A percentile compares a stretch with the other conserved stretches of the same genome.
Evolutionary conservation across 2,329 filamentous ascomycete genomes (phyloP).

Genomic region (Beauveria scarabaeidicola): DNA sequence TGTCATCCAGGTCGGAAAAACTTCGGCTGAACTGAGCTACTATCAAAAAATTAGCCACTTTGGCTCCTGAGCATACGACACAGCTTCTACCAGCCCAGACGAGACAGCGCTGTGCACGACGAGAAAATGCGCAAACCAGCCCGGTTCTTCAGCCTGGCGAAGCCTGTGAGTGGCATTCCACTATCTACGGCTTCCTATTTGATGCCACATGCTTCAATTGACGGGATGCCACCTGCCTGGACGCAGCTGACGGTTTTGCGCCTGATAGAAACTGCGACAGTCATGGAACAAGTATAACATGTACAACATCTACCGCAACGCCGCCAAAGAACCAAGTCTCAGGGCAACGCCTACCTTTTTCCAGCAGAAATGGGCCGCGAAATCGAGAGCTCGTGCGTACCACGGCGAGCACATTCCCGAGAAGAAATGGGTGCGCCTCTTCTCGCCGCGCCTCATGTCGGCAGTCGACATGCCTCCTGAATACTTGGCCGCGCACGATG

Average conservation of each 20-base stretch:
- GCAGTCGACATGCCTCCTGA: slow-evolving; percentile 77
- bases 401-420: slow-evolving; percentile 94
- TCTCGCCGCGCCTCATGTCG: slow-evolving; percentile 68
- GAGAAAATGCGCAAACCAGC: slow-evolving; percentile 44
- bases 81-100: not conserved
- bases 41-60: slow-evolving; percentile 20
- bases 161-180: slow-evolving; percentile 43
- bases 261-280: slow-evolving; percentile 75
- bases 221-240: not conserved
- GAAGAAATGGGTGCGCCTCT: slow-evolving; percentile 90
- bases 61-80: slow-evolving; percentile 11
- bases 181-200: not conserved
- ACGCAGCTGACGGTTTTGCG: not conserved
- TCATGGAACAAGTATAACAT: slow-evolving; percentile 98
- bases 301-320: slow-evolving; percentile 62
- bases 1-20: slow-evolving; percentile 18
- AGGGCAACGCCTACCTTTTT: slow-evolving; percentile 62
- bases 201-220: not conserved
- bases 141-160: slow-evolving; percentile 59
- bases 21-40: slow-evolving; percentile 16
- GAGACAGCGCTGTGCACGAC: slow-evolving; percentile 19
- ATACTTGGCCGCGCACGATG: slow-evolving; percentile 74
- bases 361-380: slow-evolving; percentile 96
- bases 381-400: slow-evolving; percentile 74
- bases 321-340: slow-evolving; percentile 23